Evolutionary conservation across 2,329 filamentous ascomycete species (phyloP).

Genomic region (Penicillium frequentans): DNA sequence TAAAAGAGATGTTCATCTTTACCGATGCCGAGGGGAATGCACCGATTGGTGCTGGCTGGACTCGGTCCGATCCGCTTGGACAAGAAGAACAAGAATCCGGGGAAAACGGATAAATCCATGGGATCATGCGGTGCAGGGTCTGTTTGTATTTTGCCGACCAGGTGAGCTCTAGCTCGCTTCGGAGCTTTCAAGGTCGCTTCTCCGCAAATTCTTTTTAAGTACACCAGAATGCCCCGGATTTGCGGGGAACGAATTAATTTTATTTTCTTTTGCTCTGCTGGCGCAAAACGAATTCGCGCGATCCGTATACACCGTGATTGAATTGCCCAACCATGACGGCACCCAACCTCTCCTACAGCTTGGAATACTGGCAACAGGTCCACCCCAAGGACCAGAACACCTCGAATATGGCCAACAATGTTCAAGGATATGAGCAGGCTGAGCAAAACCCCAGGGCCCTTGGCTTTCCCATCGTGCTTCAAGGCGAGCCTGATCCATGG

Average conservation of each 20-base stretch:
- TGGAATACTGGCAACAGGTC: not conserved
- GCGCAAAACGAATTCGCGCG: not conserved
- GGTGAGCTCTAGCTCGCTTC: not conserved
- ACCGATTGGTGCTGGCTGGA: constrained; percentile 5
- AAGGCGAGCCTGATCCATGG: not conserved
- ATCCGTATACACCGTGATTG: not conserved
- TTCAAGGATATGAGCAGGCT: not conserved
- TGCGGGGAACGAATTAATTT: constrained; percentile 5
- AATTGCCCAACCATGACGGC: not conserved
- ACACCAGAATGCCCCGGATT: constrained; percentile 8
- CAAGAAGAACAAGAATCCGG: constrained; percentile 5
- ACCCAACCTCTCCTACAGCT: not conserved
- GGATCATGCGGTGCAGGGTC: constrained; percentile 3
- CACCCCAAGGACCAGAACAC: not conserved
- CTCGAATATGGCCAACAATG: not conserved
- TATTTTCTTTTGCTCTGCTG: not conserved
- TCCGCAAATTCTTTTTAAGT: constrained; percentile 9
- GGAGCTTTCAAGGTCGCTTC: constrained; percentile 9
- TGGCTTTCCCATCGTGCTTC: not conserved
- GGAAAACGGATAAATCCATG: constrained; percentile 6
- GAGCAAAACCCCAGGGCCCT: not conserved
- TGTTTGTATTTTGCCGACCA: not conserved
- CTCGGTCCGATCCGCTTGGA: constrained; percentile 6
- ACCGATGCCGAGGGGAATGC: constrained; percentile 3
- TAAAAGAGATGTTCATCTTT: constrained; percentile 3